These are phyloP conservation scores for Ophiostoma piceae DNA, from an alignment of 2,329 filamentous ascomycete species.

Conservation along the genomic window DNA sequence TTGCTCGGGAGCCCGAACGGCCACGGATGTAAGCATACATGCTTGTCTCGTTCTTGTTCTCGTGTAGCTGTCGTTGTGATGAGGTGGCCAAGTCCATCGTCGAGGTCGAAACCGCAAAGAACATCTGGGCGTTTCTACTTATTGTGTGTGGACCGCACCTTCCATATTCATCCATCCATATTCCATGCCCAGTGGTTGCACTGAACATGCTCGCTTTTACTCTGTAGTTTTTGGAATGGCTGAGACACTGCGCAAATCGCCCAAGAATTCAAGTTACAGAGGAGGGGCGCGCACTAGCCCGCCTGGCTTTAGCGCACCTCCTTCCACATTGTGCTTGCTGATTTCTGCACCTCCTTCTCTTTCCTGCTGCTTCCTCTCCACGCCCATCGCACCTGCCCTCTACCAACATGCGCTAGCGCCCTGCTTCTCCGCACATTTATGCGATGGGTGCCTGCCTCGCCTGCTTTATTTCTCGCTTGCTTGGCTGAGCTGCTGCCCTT, in stretches of 20 bases:
- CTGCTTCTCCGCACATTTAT: slow-evolving; percentile 24
- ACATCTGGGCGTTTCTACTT: background rate
- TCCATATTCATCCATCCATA: background rate
- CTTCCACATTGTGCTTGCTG: no score
- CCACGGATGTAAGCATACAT: background rate
- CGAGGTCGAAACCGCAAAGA: background rate
- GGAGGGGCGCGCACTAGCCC: slow-evolving; percentile 18
- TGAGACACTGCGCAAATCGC: slow-evolving; percentile 29
- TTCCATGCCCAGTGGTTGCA: no score
- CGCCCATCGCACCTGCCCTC: background rate
- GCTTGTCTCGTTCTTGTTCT: no score
- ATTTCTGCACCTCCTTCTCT: background rate
- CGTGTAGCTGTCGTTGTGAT: background rate
- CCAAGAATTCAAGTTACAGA: slow-evolving; percentile 26
- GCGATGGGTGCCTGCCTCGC: slow-evolving; percentile 17
- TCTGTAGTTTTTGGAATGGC: slow-evolving; percentile 24
- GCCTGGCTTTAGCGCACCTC: background rate
- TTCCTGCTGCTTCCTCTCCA: background rate
- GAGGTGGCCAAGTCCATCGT: background rate
- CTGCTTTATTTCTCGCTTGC: background rate
- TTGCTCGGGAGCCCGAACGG: background rate
- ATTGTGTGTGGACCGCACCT: background rate
- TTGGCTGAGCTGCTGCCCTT: slow-evolving; percentile 5
- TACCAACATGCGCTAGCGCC: slow-evolving; percentile 22
- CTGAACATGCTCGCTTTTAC: background rate